Evolutionary conservation across 129 eudicot species (phyloP).

Genomic region (Pulicaria dysenterica): DNA sequence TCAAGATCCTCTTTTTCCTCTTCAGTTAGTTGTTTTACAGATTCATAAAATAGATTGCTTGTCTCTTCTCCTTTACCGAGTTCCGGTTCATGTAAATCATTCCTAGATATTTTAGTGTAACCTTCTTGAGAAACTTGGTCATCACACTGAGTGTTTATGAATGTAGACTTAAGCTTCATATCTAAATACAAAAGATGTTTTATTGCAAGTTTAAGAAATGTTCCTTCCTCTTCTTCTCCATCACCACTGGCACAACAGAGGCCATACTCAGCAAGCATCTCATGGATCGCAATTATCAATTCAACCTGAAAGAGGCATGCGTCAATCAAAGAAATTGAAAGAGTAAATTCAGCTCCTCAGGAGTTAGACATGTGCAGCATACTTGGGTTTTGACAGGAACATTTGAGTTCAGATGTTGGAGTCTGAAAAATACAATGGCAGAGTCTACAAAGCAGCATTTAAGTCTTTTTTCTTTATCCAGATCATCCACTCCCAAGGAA

Average conservation of each 20-base stretch:
- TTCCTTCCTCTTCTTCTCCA: conserved; percentile 85
- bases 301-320: conserved; percentile 54
- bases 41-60: conserved; percentile 33
- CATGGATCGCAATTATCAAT: conserved; percentile 81
- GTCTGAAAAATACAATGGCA: conserved; percentile 78
- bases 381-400: conserved; percentile 81
- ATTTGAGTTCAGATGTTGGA: conserved; percentile 71
- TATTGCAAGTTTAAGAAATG: conserved; percentile 91
- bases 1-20: conserved; percentile 97
- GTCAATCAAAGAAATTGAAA: conserved; percentile 12
- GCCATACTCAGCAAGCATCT: conserved; percentile 96
- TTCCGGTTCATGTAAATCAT: conserved; percentile 26
- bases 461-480: conserved; percentile 53
- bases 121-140: conserved; percentile 47
- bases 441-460: conserved; percentile 73
- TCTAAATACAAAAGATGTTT: conserved; percentile 85
- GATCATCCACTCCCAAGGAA: conserved; percentile 46
- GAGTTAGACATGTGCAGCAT: conserved; percentile 29
- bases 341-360: conserved; percentile 1
- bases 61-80: conserved; percentile 36
- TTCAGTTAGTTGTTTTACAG: conserved; percentile 61
- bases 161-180: conserved; percentile 80
- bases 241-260: conserved; percentile 81
- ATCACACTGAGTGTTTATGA: conserved; percentile 41
- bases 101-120: conserved; percentile 31